Conservation (phyloP, 345 rosid genomes). For the Eucalyptus brandiana region DNA sequence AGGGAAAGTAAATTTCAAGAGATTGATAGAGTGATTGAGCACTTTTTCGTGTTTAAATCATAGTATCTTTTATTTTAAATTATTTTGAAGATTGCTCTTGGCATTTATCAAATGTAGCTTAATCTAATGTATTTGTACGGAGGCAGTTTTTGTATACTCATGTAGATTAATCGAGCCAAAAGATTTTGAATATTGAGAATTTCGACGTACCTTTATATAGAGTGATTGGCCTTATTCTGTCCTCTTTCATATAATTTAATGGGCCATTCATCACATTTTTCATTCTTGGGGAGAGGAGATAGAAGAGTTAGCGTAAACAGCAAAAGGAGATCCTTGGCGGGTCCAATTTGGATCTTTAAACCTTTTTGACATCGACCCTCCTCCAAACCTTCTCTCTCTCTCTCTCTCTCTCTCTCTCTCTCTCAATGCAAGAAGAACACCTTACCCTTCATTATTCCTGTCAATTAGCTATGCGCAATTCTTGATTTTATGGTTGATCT, state of each 20-base stretch:
- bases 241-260: not conserved
- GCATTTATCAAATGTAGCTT: not conserved
- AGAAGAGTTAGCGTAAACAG: conserved; percentile 39
- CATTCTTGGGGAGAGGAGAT: not conserved
- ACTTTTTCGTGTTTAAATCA: not conserved
- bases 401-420: not conserved
- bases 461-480: not conserved
- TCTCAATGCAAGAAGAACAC: not conserved
- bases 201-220: fast-evolving
- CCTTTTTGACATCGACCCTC: conserved; percentile 24
- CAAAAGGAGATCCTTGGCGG: conserved; percentile 43
- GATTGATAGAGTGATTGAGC: not conserved
- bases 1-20: not conserved
- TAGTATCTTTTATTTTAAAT: not conserved
- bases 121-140: fast-evolving
- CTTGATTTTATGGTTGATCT: not conserved
- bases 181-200: not conserved
- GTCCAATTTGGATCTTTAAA: conserved; percentile 21
- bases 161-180: not conserved
- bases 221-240: not conserved
- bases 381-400: conserved; percentile 6
- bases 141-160: fast-evolving
- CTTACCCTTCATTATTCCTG: not conserved
- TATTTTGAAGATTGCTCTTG: fast-evolving
- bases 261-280: not conserved